Evolutionary conservation across 2,329 filamentous ascomycete genomes (phyloP).

Genomic region (Pseudopithomyces chartarum): DNA sequence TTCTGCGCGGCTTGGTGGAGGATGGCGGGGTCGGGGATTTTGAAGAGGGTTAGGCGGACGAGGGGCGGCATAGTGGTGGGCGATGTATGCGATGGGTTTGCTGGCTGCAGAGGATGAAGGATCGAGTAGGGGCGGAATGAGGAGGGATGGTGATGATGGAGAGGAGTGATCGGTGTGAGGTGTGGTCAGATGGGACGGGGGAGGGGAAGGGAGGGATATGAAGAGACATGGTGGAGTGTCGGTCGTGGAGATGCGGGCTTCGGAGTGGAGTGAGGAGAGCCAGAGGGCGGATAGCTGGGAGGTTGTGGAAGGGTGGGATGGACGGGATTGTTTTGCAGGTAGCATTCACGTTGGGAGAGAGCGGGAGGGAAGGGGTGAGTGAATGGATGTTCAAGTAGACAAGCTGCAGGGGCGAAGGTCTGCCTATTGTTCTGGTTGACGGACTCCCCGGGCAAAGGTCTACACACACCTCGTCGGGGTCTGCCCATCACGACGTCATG

Average conservation of each 20-base stretch:
- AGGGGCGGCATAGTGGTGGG: slow-evolving; percentile 36
- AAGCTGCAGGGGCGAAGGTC: neutral
- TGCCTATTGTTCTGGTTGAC: too few species aligned
- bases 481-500: too few species aligned
- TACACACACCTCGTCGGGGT: too few species aligned
- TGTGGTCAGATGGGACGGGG: neutral
- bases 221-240: neutral
- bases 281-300: slow-evolving; percentile 6
- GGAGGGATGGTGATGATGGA: neutral
- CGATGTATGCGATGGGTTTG: slow-evolving; percentile 1
- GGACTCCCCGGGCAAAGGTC: too few species aligned
- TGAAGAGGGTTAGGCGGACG: slow-evolving; percentile 45
- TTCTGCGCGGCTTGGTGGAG: slow-evolving; percentile 36
- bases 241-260: slow-evolving; percentile 9
- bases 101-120: neutral
- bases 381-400: neutral
- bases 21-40: slow-evolving; percentile 35
- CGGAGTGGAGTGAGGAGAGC: slow-evolving; percentile 31
- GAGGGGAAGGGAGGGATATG: neutral
- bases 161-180: neutral
- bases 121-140: neutral
- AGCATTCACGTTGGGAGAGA: neutral
- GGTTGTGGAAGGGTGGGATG: neutral
- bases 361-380: neutral
- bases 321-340: neutral